Evolutionary conservation across 805 yeast species (phyloP), one percentile per base, ranked within the genome.

Genomic region (Scheffersomyces amazonensis): DNA sequence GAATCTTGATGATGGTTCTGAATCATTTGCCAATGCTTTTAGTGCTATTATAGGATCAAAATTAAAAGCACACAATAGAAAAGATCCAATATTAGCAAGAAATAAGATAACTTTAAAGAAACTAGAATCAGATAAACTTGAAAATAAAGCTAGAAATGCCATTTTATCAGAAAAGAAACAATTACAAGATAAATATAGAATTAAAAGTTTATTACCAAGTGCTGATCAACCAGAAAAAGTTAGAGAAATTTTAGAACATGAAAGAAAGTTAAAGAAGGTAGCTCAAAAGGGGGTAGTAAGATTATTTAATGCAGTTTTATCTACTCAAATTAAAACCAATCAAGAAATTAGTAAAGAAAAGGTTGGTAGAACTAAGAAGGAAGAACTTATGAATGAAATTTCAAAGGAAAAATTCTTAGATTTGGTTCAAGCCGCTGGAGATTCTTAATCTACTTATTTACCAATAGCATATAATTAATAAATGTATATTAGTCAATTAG

Each of bases 381-480:
- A 83, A 48, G 77, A 80, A 43, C 58, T 82, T 42, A 73, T 82
- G 50, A 82, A 80, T 30, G 96, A 89, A 51, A 74, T 90, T 37
- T 83, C 96, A 4, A 91, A 90, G 59, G 96, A 89, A 56, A 86
- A 80, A 58, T 90, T 90, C 54, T 74, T 90, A 61, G 96, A 89
- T 61, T 70, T 90, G 60, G 93, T 90, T 25, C 84, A 81, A 59
- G 83, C 83, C 31, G 89, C 89, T 2, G 90, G 85, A 5, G 42
- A 37, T 13, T 39, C 34, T n/a, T 40, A 43, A 35, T 17, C 21
- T 8, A 15, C 12, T 6, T 24, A 15, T 11, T 24, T 24, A 24
- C 12, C 5, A n/a, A 10, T 5, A 8, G 5, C 12, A 24, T 16
- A 30, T 19, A 30, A 5, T 30, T n/a, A n/a, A n/a, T n/a, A 4